phyloP scores from a whole-genome alignment of 2,329 filamentous ascomycete genomes.

The Fusarium miscanthi region DNA sequence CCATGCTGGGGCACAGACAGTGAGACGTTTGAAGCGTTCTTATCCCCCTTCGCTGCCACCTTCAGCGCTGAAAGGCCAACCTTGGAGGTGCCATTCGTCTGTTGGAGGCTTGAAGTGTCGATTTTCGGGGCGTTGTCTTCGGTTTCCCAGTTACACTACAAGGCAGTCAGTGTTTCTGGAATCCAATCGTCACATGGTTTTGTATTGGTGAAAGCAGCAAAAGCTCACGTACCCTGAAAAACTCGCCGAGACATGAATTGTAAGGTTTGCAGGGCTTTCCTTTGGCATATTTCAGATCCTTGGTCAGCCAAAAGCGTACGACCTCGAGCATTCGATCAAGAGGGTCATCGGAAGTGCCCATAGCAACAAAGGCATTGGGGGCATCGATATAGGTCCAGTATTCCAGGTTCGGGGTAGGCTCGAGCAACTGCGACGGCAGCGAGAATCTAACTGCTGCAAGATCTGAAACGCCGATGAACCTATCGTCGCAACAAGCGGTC shows the following conservation, averaged over 20 bases:
- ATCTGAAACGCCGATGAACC: conserved; percentile 95
- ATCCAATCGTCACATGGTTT: neutral
- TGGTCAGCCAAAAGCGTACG: conserved; percentile 97
- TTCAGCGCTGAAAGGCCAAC: conserved; percentile 61
- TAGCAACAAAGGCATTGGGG: conserved; percentile 85
- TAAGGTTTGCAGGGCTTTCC: conserved; percentile 99
- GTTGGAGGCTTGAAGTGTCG: conserved; percentile 57
- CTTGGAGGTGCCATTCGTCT: conserved; percentile 51
- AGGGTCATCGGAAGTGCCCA: conserved; percentile 89
- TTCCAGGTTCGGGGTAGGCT: conserved; percentile 96
- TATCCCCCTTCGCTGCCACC: conserved; percentile 56
- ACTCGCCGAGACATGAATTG: conserved; percentile 96
- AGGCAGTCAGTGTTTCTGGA: conserved; percentile 26
- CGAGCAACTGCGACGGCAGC: conserved; percentile 91
- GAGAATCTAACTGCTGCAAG: conserved; percentile 97
- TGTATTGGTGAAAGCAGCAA: neutral
- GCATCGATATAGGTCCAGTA: conserved; percentile 99
- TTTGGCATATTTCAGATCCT: conserved; percentile 98
- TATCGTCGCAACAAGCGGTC: conserved; percentile 53
- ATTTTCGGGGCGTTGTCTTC: conserved; percentile 80
- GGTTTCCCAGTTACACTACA: conserved; percentile 93
- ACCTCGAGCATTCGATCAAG: conserved; percentile 96
- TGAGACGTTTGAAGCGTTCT: conserved; percentile 60
- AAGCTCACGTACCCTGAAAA: conserved; percentile 79
- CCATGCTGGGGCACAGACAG: conserved; percentile 63